Evolutionary conservation across 768 basidiomycete species (phyloP).

Genomic region (Multifurca ochricompacta): DNA sequence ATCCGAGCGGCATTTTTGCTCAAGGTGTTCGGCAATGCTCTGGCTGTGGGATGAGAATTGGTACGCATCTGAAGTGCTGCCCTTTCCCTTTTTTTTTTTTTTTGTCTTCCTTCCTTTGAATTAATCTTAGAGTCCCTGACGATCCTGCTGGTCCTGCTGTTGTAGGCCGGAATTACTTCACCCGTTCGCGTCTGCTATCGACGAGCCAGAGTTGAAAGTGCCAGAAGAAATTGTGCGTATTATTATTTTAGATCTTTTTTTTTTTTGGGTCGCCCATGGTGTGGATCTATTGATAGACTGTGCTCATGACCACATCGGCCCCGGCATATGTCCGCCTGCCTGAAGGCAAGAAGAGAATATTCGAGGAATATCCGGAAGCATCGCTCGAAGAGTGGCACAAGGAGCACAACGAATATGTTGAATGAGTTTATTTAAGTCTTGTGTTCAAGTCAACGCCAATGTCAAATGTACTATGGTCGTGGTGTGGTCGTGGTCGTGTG

Average conservation of each 20-base stretch:
- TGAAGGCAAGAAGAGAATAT: constrained; percentile 43
- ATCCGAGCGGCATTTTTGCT: constrained; percentile 59
- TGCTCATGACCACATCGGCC: constrained; percentile 34
- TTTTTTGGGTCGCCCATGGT: background rate
- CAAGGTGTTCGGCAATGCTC: constrained; percentile 56
- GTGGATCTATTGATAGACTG: background rate
- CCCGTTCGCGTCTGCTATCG: constrained; percentile 62
- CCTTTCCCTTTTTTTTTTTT: background rate
- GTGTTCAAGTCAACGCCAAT: no score
- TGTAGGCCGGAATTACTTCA: constrained; percentile 58
- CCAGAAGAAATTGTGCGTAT: constrained; percentile 47
- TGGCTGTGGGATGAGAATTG: constrained; percentile 54
- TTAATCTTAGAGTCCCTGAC: no score
- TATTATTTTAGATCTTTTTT: background rate
- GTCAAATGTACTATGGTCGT: no score
- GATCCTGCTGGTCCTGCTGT: no score
- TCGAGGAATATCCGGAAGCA: constrained; percentile 36
- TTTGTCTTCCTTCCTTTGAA: no score
- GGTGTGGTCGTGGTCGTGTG: no score
- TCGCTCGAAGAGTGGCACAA: constrained; percentile 58
- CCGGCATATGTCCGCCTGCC: constrained; percentile 57
- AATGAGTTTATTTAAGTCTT: constrained; percentile 9
- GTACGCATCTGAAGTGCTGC: constrained; percentile 28
- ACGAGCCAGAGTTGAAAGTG: constrained; percentile 45
- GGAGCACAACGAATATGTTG: constrained; percentile 37